phyloP scores from a whole-genome alignment of 768 basidiomycete genomes.

The Strobilomyces dryophilus region DNA sequence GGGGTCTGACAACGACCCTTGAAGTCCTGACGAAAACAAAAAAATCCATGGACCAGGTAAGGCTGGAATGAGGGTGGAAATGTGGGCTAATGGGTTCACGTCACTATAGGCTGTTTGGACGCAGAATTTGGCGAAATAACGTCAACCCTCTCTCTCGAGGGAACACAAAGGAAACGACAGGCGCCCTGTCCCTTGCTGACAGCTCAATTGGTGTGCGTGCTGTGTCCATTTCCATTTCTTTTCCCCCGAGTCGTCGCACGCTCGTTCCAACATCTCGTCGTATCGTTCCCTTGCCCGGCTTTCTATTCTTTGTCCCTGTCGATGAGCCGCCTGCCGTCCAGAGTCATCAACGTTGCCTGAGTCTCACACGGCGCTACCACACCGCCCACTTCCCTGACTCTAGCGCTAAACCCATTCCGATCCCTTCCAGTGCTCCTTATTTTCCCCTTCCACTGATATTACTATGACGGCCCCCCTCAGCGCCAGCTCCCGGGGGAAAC shows the following conservation, averaged over 20 bases:
- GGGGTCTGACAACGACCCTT: background rate
- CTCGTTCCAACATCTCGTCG: background rate
- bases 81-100: background rate
- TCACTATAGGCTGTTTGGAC: background rate
- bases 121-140: slow-evolving; percentile 12
- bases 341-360: slow-evolving; percentile 12
- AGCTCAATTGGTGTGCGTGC: background rate
- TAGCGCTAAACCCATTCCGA: background rate
- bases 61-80: too few species aligned
- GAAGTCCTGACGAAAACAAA: background rate
- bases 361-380: slow-evolving; percentile 16
- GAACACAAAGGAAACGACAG: background rate
- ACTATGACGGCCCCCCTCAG: slow-evolving; percentile 12
- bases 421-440: background rate
- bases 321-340: slow-evolving; percentile 7
- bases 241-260: background rate
- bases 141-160: slow-evolving; percentile 10
- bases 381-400: slow-evolving; percentile 8
- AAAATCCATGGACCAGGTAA: background rate
- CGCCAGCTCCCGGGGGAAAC: slow-evolving; percentile 1
- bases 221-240: background rate
- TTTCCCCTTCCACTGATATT: background rate
- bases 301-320: background rate
- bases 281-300: background rate
- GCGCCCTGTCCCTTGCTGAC: slow-evolving; percentile 5